Percentiles rank a stretch among this genome's conserved stretches.
These are phyloP conservation scores for Cutaneotrichosporon sp. DNA, from an alignment of 1,284 basidiomycete genomes.

Conservation along the genomic window DNA sequence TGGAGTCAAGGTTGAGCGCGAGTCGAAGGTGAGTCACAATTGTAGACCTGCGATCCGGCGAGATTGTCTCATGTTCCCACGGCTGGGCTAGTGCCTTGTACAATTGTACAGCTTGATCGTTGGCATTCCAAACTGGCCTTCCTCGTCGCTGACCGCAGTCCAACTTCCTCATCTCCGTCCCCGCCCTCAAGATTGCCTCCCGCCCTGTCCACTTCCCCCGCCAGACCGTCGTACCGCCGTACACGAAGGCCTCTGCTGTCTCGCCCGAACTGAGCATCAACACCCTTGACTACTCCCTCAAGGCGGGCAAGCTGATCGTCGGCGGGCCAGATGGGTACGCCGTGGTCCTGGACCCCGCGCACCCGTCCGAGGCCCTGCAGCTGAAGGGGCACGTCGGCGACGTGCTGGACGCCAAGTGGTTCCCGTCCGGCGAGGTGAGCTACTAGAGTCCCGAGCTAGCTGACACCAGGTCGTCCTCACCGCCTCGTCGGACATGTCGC, in stretches of 20 bases:
- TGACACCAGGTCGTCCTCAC: slow-evolving; percentile 53
- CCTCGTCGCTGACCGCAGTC: slow-evolving; percentile 29
- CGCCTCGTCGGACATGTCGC: slow-evolving; percentile 51
- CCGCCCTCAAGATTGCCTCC: slow-evolving; percentile 27
- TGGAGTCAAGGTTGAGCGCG: slow-evolving; percentile 38
- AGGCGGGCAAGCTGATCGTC: slow-evolving; percentile 41
- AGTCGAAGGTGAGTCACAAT: slow-evolving; percentile 33
- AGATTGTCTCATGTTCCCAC: too few relatives aligned
- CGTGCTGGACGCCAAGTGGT: slow-evolving; percentile 50
- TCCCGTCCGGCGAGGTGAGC: slow-evolving; percentile 44
- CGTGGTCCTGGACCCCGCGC: slow-evolving; percentile 36
- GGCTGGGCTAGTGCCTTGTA: too few relatives aligned
- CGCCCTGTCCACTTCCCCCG: slow-evolving; percentile 45
- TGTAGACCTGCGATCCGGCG: too few relatives aligned
- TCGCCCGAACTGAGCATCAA: slow-evolving; percentile 46
- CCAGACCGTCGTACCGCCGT: slow-evolving; percentile 42
- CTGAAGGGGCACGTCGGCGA: slow-evolving; percentile 56
- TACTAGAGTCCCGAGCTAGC: neutral
- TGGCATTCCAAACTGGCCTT: too few relatives aligned
- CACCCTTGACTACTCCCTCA: slow-evolving; percentile 43
- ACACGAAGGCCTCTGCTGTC: slow-evolving; percentile 31
- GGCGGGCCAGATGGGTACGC: slow-evolving; percentile 54
- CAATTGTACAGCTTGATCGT: neutral
- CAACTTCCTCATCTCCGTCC: slow-evolving; percentile 39
- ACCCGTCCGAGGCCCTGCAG: neutral